These are phyloP conservation scores for Diplotaxis tenuifolia DNA, from an alignment of 345 rosid genomes.

Conservation along the genomic window DNA sequence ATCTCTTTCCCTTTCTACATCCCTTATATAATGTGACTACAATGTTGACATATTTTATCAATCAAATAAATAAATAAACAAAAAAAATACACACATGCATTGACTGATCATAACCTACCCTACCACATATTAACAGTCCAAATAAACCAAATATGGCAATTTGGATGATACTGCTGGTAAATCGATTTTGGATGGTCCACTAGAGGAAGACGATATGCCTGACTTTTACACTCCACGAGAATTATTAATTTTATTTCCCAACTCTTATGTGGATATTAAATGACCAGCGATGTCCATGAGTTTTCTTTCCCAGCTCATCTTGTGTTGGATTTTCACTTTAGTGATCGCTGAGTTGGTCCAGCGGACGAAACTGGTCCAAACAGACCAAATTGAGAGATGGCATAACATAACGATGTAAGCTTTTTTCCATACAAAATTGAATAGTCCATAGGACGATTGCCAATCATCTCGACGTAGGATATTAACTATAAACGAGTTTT, in stretches of 20 bases:
- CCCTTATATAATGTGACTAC: too few species aligned
- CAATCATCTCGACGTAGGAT: background rate
- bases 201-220: background rate
- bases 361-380: background rate
- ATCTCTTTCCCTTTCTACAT: background rate
- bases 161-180: background rate
- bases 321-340: background rate
- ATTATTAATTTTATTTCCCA: background rate
- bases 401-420: background rate
- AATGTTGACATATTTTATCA: conserved; percentile 5
- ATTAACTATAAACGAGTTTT: background rate
- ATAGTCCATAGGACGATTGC: background rate
- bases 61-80: background rate
- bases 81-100: background rate
- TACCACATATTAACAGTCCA: background rate
- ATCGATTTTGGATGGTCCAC: background rate
- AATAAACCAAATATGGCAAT: conserved; percentile 12
- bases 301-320: background rate
- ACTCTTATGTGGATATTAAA: conserved; percentile 16
- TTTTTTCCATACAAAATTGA: background rate
- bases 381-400: conserved; percentile 1
- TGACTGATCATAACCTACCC: background rate
- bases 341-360: background rate
- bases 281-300: background rate
- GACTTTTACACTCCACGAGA: background rate